Evolutionary conservation across 352 stramenopile species (phyloP).

Genomic region (Plasmopara viticola): DNA sequence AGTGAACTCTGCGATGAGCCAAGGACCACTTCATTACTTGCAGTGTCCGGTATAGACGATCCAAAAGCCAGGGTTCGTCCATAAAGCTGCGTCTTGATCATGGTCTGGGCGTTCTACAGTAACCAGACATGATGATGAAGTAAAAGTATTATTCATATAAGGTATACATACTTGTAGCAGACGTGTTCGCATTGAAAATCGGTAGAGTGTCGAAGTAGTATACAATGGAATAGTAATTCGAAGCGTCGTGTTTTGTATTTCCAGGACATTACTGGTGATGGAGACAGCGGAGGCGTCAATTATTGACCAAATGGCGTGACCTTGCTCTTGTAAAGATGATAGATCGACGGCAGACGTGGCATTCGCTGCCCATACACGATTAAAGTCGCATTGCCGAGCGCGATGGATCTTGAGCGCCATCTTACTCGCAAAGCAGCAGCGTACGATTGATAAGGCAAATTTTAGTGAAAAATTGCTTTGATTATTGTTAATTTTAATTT

Average conservation of each 20-base stretch:
- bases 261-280: constrained; percentile 8
- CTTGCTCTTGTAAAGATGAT: constrained; percentile 15
- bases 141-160: not conserved
- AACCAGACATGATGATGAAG: constrained; percentile 1
- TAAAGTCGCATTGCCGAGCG: constrained; percentile 23
- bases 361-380: constrained; percentile 27
- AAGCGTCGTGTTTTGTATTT: constrained; percentile 10
- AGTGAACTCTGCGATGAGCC: constrained; percentile 30
- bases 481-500: too few species aligned
- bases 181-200: constrained; percentile 19
- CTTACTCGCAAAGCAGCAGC: not conserved
- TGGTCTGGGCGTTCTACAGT: constrained; percentile 19
- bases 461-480: too few species aligned
- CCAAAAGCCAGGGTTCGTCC: constrained; percentile 26
- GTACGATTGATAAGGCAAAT: too few species aligned
- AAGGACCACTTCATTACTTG: constrained; percentile 20
- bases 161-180: constrained; percentile 15
- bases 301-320: constrained; percentile 11
- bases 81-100: constrained; percentile 22
- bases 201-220: constrained; percentile 11
- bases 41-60: constrained; percentile 6
- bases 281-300: constrained; percentile 18
- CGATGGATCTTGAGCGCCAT: constrained; percentile 30
- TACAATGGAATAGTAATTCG: constrained; percentile 10
- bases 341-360: constrained; percentile 10